phyloP scores from a whole-genome alignment of 2,329 filamentous ascomycete species.

The Domatiomyces globalis region DNA sequence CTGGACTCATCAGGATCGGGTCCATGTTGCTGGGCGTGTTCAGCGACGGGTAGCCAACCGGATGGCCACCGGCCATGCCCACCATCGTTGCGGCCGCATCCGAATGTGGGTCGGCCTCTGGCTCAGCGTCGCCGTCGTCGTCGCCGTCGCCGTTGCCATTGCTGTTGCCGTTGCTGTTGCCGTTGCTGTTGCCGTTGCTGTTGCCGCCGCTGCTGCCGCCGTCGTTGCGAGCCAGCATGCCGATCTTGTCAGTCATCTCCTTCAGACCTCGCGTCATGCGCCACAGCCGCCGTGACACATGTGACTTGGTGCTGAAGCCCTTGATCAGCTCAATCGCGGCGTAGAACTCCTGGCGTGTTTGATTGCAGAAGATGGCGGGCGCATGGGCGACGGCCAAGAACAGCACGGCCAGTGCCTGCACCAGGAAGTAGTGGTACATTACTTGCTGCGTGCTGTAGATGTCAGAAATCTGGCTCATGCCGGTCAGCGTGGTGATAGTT shows the following conservation, averaged over 20 bases:
- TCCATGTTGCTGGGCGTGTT: slow-evolving; percentile 17
- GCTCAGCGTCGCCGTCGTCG: slow-evolving; percentile 18
- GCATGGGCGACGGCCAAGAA: slow-evolving; percentile 53
- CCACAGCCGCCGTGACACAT: slow-evolving; percentile 49
- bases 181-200: not conserved
- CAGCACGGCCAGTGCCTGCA: slow-evolving; percentile 48
- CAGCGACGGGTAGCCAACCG: slow-evolving; percentile 42
- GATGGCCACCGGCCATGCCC: slow-evolving; percentile 44
- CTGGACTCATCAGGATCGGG: slow-evolving; percentile 39
- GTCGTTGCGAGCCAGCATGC: slow-evolving; percentile 29
- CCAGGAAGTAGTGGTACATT: slow-evolving; percentile 54
- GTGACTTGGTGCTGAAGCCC: slow-evolving; percentile 46
- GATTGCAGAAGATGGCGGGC: slow-evolving; percentile 44
- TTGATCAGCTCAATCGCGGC: slow-evolving; percentile 51
- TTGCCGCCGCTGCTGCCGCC: not conserved
- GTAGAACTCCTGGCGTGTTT: slow-evolving; percentile 53
- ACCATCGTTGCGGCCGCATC: slow-evolving; percentile 53
- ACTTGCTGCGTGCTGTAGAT: slow-evolving; percentile 51
- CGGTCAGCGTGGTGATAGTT: slow-evolving; percentile 46
- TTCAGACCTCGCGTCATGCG: slow-evolving; percentile 50
- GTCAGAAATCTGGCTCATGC: slow-evolving; percentile 47
- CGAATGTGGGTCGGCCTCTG: slow-evolving; percentile 41
- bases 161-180: slow-evolving; percentile 2
- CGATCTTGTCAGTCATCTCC: slow-evolving; percentile 47
- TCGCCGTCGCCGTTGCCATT: not conserved